Conservation (phyloP, 257 asterid genomes). For the Fraxinus quadrangulata region DNA sequence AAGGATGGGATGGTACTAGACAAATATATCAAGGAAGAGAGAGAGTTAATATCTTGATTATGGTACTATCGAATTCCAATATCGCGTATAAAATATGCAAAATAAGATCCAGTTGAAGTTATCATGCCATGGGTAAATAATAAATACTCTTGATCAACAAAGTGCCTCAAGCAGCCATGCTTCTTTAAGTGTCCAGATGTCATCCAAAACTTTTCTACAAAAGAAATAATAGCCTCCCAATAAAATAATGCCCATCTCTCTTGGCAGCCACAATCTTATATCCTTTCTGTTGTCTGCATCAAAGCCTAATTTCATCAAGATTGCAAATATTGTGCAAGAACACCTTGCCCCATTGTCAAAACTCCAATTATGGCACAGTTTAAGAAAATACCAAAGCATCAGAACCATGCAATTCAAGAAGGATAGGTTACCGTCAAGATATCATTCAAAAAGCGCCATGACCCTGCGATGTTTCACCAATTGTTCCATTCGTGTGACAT, state of each 20-base stretch:
- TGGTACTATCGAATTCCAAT: not conserved
- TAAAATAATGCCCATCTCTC: not conserved
- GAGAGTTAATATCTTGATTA: not conserved
- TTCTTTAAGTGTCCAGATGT: not conserved
- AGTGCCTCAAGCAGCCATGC: constrained; percentile 1
- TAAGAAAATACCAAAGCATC: constrained; percentile 1
- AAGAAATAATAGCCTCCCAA: constrained; percentile 12
- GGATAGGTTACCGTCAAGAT: not conserved
- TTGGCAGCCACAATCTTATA: not conserved
- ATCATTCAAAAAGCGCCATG: constrained; percentile 33
- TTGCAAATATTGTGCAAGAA: not conserved
- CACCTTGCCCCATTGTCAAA: constrained; percentile 10
- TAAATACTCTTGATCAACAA: not conserved
- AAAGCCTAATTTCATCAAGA: not conserved
- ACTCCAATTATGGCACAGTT: constrained; percentile 14
- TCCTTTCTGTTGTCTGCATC: constrained; percentile 11
- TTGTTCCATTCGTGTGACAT: constrained; percentile 32
- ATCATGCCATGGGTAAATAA: not conserved
- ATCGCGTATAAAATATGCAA: not conserved
- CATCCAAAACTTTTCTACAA: constrained; percentile 25
- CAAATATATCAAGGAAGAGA: not conserved
- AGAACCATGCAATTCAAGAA: not conserved
- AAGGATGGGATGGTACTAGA: not conserved
- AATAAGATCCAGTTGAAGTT: not conserved
- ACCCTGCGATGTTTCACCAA: constrained; percentile 50